Percentiles rank a stretch among this genome's conserved stretches.
Conservation (phyloP, 148 eudicot species). For the Cornus controversa region DNA sequence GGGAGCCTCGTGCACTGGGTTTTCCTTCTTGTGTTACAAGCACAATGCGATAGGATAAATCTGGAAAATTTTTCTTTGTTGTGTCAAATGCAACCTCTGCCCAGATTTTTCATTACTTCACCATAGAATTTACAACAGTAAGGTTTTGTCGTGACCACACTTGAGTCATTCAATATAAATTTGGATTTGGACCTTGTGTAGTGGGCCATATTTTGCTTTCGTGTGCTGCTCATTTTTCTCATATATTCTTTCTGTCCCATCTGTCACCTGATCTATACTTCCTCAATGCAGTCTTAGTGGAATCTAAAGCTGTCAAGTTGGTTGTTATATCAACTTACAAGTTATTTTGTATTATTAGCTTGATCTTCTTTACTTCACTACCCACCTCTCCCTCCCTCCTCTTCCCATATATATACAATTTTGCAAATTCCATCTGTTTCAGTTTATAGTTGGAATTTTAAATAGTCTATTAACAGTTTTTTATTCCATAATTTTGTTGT, state of each 20-base stretch:
- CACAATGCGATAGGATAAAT: neutral
- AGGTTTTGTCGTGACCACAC: neutral
- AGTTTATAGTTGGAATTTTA: neutral
- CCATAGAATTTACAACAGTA: neutral
- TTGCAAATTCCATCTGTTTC: neutral
- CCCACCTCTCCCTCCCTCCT: neutral
- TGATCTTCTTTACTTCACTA: neutral
- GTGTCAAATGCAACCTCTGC: neutral
- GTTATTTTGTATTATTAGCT: neutral
- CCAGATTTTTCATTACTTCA: neutral
- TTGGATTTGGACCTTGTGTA: neutral
- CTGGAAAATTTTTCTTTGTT: neutral
- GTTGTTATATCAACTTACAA: neutral
- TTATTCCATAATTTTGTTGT: neutral
- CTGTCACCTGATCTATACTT: neutral
- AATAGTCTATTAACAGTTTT: neutral
- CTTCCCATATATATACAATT: neutral
- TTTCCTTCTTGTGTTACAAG: too few species aligned
- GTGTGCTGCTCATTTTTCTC: neutral
- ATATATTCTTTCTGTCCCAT: neutral
- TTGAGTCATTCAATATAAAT: neutral
- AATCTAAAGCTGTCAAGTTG: neutral
- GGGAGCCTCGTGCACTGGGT: too few species aligned
- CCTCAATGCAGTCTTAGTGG: neutral
- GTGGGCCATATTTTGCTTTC: neutral